phyloP scores from a whole-genome alignment of 306 rosid genomes.

The Acacia crassicarpa region DNA sequence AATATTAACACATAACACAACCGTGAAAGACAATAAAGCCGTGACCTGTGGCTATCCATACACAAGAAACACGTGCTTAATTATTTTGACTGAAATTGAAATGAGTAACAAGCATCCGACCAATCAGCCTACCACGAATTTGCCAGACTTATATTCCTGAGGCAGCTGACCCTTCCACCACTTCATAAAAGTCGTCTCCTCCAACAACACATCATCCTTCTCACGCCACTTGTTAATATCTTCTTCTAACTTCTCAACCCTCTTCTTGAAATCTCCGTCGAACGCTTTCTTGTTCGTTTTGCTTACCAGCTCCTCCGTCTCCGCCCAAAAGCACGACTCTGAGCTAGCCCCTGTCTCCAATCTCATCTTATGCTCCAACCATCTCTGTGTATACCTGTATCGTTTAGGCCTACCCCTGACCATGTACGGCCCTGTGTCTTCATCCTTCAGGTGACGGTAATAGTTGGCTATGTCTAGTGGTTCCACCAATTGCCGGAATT shows the following conservation, averaged over 20 bases:
- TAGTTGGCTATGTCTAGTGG: conserved; percentile 85
- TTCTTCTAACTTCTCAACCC: background rate
- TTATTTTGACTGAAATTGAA: conserved; percentile 1
- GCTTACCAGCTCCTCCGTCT: too few relatives aligned
- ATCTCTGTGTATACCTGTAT: conserved; percentile 57
- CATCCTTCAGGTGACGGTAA: conserved; percentile 64
- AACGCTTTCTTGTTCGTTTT: conserved; percentile 10
- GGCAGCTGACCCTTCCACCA: background rate
- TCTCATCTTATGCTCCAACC: conserved; percentile 53
- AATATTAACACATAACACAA: background rate
- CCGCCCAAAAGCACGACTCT: conserved; percentile 74
- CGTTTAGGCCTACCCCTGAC: conserved; percentile 60
- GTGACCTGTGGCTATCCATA: background rate
- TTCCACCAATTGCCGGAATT: conserved; percentile 62
- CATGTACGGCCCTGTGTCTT: conserved; percentile 65
- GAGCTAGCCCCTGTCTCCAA: conserved; percentile 21
- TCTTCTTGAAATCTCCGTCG: background rate
- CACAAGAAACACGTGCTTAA: background rate
- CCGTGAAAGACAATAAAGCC: background rate
- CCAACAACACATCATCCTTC: background rate
- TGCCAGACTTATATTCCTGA: background rate
- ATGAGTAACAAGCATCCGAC: background rate
- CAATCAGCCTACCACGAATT: background rate
- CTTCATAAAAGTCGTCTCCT: background rate
- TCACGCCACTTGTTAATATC: background rate